Evolutionary conservation across 2,329 filamentous ascomycete genomes (phyloP), one percentile per base, ranked within the genome.

Genomic region (Aspergillus ibericus): DNA sequence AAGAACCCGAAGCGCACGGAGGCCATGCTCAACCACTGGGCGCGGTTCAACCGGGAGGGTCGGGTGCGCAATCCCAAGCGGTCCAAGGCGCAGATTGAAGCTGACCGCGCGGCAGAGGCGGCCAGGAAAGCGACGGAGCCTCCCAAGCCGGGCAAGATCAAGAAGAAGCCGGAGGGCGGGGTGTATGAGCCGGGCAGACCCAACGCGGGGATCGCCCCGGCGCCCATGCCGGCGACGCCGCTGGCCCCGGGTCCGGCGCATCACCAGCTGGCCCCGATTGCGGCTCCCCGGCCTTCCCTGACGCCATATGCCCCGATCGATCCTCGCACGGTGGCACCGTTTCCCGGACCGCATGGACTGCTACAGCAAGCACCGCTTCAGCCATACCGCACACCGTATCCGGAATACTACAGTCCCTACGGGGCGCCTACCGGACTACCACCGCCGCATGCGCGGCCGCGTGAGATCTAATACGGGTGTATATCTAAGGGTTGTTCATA

Each of bases 11-110:
- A 76, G 58, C 70, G 76, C 27, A 78, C 76, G 8, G 75, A 77
- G 62, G 76, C 76, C 44, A 78, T 78, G 76, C 70, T 78, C 25
- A 74, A 78, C 58, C 76, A 78, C 62, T 78, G 76, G 76, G 74
- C 70, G 18, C 74, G 75, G 22, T 78, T 78, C 67, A 77, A 77
- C 55, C 66, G 69, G 12, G 75, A 77, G 63, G 76, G 76, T 29
- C 72, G 75, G n/a, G 75, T 72, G 18, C 72, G 76, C 34, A 77
- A 78, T 53, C 76, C 76, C 29, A 78, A 78, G 61, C 72, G 76
- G 7, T 77, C 76, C 32, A 78, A 78, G 60, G 75, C 74, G 9
- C 75, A 78, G 61, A 78, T 78, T 25, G 76, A 77, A 65, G 72
- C 74, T n/a, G 75, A 75, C 56, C 71, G 69, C 32, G 68, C 64